Conservation (phyloP, 2,329 filamentous ascomycete genomes). For the Alternaria sp. region DNA sequence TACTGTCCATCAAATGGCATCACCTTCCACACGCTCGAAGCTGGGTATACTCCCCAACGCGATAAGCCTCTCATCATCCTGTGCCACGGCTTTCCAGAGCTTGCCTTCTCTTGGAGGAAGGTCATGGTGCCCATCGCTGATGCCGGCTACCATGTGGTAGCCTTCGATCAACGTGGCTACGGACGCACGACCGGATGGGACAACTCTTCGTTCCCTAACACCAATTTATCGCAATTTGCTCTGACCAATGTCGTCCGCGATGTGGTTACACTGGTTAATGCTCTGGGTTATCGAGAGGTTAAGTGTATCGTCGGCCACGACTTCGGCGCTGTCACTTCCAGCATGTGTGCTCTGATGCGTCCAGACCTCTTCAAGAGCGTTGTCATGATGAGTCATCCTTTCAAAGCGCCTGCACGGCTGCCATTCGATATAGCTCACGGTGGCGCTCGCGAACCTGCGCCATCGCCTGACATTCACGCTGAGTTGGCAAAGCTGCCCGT, state of each 20-base stretch:
- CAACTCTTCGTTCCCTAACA: slow-evolving; percentile 56
- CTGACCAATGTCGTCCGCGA: slow-evolving; percentile 67
- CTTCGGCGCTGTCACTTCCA: slow-evolving; percentile 67
- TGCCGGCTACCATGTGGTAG: slow-evolving; percentile 69
- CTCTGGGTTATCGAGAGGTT: slow-evolving; percentile 65
- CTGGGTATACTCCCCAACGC: slow-evolving; percentile 52
- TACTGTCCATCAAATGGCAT: slow-evolving; percentile 63
- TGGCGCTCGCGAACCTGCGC: slow-evolving; percentile 23
- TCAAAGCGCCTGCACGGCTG: slow-evolving; percentile 60
- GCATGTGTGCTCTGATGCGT: slow-evolving; percentile 65
- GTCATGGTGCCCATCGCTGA: slow-evolving; percentile 65
- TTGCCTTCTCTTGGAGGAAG: slow-evolving; percentile 73
- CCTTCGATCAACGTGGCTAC: slow-evolving; percentile 72
- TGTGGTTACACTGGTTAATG: slow-evolving; percentile 65
- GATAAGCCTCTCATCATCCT: slow-evolving; percentile 65
- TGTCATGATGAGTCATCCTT: slow-evolving; percentile 70
- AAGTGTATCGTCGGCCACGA: slow-evolving; percentile 70
- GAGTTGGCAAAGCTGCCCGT: slow-evolving; percentile 61
- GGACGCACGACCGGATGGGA: slow-evolving; percentile 70
- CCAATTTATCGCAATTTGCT: slow-evolving; percentile 64
- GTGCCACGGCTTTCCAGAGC: slow-evolving; percentile 71
- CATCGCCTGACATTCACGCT: slow-evolving; percentile 58
- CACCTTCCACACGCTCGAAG: slow-evolving; percentile 66
- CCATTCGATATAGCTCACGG: slow-evolving; percentile 55
- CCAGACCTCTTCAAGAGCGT: slow-evolving; percentile 70